These are phyloP conservation scores for Trichoderma lentiforme DNA, from an alignment of 2,329 filamentous ascomycete species.

Conservation along the genomic window DNA sequence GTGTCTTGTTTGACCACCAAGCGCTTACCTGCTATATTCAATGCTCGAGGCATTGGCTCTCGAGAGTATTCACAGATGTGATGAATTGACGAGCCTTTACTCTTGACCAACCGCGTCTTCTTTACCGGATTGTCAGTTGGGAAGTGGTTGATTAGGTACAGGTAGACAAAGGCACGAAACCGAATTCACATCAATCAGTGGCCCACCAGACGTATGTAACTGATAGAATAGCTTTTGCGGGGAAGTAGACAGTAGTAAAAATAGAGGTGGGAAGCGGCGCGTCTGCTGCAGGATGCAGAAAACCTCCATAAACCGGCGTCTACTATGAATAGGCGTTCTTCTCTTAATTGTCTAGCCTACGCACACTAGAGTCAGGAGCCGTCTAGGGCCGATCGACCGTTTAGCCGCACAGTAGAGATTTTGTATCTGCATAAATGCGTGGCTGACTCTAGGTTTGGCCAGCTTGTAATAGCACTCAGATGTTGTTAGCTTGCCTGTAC, in stretches of 20 bases:
- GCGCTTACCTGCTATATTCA: constrained; percentile 13
- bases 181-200: neutral
- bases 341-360: neutral
- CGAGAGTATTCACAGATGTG: neutral
- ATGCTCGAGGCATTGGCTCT: constrained; percentile 10
- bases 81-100: neutral
- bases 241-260: neutral
- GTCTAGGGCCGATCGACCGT: neutral
- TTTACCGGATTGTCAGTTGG: neutral
- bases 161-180: too few relatives aligned
- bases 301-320: neutral
- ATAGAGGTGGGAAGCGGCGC: neutral
- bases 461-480: neutral
- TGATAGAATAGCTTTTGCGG: neutral
- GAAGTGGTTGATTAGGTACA: too few relatives aligned
- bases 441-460: neutral
- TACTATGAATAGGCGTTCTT: neutral
- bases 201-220: neutral
- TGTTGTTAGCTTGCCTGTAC: neutral
- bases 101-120: neutral
- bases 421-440: neutral
- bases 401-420: neutral
- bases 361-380: neutral
- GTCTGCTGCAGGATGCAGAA: neutral
- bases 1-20: neutral